These are phyloP conservation scores for Lachnellula occidentalis DNA, from an alignment of 2,329 filamentous ascomycete species.

Conservation along the genomic window DNA sequence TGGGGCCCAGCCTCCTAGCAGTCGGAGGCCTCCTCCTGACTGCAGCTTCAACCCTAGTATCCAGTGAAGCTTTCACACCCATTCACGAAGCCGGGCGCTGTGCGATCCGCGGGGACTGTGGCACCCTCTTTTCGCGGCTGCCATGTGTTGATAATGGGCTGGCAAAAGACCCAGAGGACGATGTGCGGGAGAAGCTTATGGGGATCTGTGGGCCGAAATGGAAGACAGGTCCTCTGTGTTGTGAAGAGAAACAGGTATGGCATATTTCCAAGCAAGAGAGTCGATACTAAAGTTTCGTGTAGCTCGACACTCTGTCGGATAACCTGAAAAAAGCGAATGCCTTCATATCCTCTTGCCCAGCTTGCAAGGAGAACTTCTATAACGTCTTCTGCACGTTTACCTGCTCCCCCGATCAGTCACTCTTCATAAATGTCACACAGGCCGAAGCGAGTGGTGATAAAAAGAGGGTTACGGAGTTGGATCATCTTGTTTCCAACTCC, in stretches of 20 bases:
- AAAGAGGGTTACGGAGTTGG: conserved; percentile 75
- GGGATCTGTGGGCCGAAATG: conserved; percentile 84
- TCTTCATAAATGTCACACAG: conserved; percentile 88
- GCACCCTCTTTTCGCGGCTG: conserved; percentile 84
- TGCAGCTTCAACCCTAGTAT: conserved; percentile 12
- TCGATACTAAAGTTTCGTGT: conserved; percentile 5
- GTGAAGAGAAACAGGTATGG: conserved; percentile 67
- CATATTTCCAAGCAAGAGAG: neutral
- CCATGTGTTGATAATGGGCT: conserved; percentile 89
- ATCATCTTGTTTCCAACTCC: conserved; percentile 78
- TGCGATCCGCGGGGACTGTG: conserved; percentile 86
- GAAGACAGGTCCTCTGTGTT: conserved; percentile 80
- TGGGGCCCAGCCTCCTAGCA: conserved; percentile 18
- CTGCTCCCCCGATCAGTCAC: conserved; percentile 91
- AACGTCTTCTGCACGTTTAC: conserved; percentile 98
- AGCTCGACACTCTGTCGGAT: conserved; percentile 74
- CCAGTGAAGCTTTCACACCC: conserved; percentile 31
- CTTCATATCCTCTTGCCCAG: conserved; percentile 88
- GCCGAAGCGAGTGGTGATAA: conserved; percentile 53
- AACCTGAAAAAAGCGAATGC: conserved; percentile 83
- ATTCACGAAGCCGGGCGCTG: conserved; percentile 85
- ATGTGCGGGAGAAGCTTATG: conserved; percentile 71
- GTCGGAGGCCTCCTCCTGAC: conserved; percentile 17
- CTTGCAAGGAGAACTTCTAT: conserved; percentile 98
- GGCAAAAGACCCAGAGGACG: conserved; percentile 67